These are phyloP conservation scores for Theileria equi DNA, from an alignment of 169 alveolate species.

Conservation along the genomic window DNA sequence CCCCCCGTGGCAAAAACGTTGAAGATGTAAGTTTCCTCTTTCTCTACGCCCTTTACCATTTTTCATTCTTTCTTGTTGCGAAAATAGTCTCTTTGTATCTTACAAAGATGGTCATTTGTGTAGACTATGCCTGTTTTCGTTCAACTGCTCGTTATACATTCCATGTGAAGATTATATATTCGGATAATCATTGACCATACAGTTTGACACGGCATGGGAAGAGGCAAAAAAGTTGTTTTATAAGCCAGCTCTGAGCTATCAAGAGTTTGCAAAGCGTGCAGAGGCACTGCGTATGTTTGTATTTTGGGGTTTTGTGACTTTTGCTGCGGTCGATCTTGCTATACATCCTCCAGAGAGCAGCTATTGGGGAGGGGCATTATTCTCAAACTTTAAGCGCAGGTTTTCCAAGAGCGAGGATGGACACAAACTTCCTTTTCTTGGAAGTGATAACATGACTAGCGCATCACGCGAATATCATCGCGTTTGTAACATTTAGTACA, in stretches of 20 bases:
- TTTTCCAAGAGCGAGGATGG: constrained; percentile 18
- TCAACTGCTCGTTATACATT: no score
- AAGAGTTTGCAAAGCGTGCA: constrained; percentile 68
- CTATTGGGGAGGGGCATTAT: constrained; percentile 65
- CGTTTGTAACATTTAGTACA: constrained; percentile 34
- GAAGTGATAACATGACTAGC: constrained; percentile 49
- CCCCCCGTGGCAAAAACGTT: constrained; percentile 54
- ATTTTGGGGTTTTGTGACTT: constrained; percentile 68
- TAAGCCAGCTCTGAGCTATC: constrained; percentile 51
- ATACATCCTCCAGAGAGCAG: constrained; percentile 62
- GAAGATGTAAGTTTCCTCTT: constrained; percentile 24
- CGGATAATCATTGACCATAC: neutral
- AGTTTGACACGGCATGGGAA: constrained; percentile 61
- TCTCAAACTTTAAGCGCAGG: constrained; percentile 39
- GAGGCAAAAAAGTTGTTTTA: constrained; percentile 67
- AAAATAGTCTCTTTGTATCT: no score
- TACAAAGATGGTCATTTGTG: no score
- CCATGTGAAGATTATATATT: no score
- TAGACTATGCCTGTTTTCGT: no score
- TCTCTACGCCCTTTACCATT: no score
- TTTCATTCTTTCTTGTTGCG: no score
- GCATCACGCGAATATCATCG: constrained; percentile 56
- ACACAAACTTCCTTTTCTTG: constrained; percentile 18
- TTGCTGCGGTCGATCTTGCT: constrained; percentile 57
- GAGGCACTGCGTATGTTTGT: constrained; percentile 67